Conservation (phyloP, 106 monocot species). For the Platanthera guangdongensis region DNA sequence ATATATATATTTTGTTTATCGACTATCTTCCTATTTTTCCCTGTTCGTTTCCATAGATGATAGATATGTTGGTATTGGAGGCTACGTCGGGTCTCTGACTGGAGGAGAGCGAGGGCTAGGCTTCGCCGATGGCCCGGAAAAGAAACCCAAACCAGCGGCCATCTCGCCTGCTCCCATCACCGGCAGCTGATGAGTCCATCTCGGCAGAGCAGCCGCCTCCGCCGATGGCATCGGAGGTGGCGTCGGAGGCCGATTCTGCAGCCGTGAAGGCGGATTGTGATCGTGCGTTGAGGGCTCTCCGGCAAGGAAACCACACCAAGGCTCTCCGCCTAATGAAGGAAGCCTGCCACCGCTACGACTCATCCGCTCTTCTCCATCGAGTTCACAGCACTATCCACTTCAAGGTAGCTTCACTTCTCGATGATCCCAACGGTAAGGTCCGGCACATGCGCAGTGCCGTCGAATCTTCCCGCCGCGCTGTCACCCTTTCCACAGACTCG, state of each 20-base stretch:
- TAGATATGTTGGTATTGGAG: neutral
- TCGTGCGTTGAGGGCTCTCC: slow-evolving; percentile 56
- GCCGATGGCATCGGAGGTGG: too few relatives aligned
- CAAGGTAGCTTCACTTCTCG: slow-evolving; percentile 53
- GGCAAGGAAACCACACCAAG: slow-evolving; percentile 68
- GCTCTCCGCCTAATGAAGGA: slow-evolving; percentile 74
- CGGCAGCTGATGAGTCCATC: neutral
- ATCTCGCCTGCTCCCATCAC: neutral
- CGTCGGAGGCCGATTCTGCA: neutral
- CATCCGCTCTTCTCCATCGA: slow-evolving; percentile 56
- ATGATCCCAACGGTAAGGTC: slow-evolving; percentile 53
- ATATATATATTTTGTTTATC: neutral
- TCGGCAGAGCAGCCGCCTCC: neutral
- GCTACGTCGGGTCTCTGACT: neutral
- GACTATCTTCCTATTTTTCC: neutral
- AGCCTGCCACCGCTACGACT: slow-evolving; percentile 21
- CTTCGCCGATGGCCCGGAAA: slow-evolving; percentile 11
- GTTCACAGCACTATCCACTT: slow-evolving; percentile 54
- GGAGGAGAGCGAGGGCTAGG: neutral
- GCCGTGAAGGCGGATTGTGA: slow-evolving; percentile 67
- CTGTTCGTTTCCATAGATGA: slow-evolving; percentile 3
- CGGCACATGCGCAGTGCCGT: slow-evolving; percentile 56
- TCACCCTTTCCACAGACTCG: slow-evolving; percentile 51
- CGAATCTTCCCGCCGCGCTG: slow-evolving; percentile 56
- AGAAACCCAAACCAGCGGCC: slow-evolving; percentile 17